Base-by-base conservation (phyloP, 1,284 basidiomycete genomes). In the Hymenochaete sp. region DNA sequence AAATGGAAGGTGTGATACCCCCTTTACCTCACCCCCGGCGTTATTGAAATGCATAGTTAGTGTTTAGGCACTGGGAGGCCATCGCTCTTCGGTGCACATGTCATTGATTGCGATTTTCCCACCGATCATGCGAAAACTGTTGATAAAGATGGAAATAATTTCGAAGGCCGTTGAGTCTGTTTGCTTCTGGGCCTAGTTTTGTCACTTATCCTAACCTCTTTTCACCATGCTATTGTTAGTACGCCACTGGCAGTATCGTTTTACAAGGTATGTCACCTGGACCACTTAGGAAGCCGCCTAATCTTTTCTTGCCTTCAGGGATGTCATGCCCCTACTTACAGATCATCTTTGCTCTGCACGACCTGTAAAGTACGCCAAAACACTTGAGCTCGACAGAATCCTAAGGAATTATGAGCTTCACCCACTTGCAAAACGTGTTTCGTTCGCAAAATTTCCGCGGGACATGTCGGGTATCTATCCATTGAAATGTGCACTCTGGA, bases 331-430 rank as follows among this genome's bases (percentile, higher is more conserved):
- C n/a, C 31, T 40, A 22, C 38, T 55, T 9, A 44, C 46, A 27
- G 42, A 41, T 2, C 38, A 49, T 25, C 28, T 48, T 10, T 51
- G 51, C n/a, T 38, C 44, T 7, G 44, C 51, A 10, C 47, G 42
- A 13, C 52, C 47, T 8, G 25, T 42, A 7, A 46, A 45, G 10
- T 55, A 55, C 33, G 40, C 50, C n/a, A 46, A 51, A 9, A 48
- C 53, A 7, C 36, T 55, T 13, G 47, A 48, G n/a, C 27, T 55
- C 3, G 53, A 55, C 38, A 46, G 50, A 7, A 44, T 52, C 21
- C 39, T 55, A 7, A 43, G 50, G 11, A 33, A 47, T 31, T 42
- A 24, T 37, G 44, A 19, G n/a, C 32, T 33, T 26, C 44, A 27
- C 25, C 43, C 13, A 21, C 45, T n/a, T 35, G 25, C 14, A 40